A percentile compares a stretch with the other conserved stretches of the same genome.
Conservation (phyloP, 2,329 filamentous ascomycete genomes). For the Ophiostoma ips region DNA sequence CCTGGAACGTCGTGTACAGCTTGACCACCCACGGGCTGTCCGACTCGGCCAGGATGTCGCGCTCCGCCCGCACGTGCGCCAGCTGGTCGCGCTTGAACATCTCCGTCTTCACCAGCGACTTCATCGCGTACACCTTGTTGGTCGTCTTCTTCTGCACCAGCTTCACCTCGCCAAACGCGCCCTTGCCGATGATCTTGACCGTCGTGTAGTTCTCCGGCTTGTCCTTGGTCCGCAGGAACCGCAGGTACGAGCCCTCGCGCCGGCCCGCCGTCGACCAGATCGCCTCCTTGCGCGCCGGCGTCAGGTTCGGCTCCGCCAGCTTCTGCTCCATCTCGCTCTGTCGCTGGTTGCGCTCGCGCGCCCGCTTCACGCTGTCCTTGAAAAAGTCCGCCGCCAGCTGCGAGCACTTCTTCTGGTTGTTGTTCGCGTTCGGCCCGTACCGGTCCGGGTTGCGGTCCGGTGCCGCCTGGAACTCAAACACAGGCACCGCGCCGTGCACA, state of each 20-base stretch:
- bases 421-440: slow-evolving; percentile 48
- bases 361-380: slow-evolving; percentile 95
- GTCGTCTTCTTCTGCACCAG: slow-evolving; percentile 93
- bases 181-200: slow-evolving; percentile 97
- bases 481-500: slow-evolving; percentile 33
- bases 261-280: slow-evolving; percentile 74
- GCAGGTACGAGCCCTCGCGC: slow-evolving; percentile 83
- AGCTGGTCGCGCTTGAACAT: slow-evolving; percentile 99
- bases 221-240: slow-evolving; percentile 87
- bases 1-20: slow-evolving; percentile 95
- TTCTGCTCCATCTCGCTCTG: slow-evolving; percentile 86
- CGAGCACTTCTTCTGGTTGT: slow-evolving; percentile 57
- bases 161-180: slow-evolving; percentile 96
- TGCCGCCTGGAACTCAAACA: slow-evolving; percentile 61
- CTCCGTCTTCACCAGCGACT: slow-evolving; percentile 95
- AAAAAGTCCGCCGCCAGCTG: slow-evolving; percentile 80
- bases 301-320: slow-evolving; percentile 61
- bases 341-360: slow-evolving; percentile 89
- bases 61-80: slow-evolving; percentile 90
- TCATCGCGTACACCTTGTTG: slow-evolving; percentile 94
- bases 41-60: slow-evolving; percentile 96
- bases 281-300: slow-evolving; percentile 63
- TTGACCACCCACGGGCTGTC: slow-evolving; percentile 99
- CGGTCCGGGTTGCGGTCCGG: slow-evolving; percentile 81
- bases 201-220: slow-evolving; percentile 90